Evolutionary conservation across 768 basidiomycete species (phyloP).

Genomic region (Rubroboletus satanas): DNA sequence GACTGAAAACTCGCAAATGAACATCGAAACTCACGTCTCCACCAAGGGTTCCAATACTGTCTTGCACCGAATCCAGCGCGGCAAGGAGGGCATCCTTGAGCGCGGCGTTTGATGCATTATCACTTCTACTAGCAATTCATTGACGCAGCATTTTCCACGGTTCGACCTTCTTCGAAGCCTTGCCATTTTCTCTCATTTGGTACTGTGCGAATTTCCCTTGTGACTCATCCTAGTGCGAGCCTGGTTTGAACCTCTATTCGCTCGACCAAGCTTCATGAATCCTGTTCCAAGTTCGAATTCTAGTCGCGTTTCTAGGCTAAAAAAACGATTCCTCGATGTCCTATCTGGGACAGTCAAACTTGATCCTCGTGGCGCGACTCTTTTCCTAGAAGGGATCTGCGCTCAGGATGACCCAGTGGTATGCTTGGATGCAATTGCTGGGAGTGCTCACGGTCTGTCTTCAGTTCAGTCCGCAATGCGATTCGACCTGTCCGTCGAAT

Average conservation of each 20-base stretch:
- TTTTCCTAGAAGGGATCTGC: constrained; percentile 48
- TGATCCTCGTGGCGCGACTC: constrained; percentile 15
- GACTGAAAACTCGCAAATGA: too few species aligned
- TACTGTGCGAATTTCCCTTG: background rate
- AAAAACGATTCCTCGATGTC: constrained; percentile 34
- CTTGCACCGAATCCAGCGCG: too few species aligned
- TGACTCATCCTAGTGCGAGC: background rate
- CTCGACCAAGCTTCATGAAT: background rate
- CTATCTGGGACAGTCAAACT: constrained; percentile 29
- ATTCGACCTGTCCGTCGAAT: constrained; percentile 27
- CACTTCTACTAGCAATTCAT: too few species aligned
- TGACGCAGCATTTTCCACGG: too few species aligned
- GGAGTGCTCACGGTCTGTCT: constrained; percentile 34
- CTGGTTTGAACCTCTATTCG: background rate
- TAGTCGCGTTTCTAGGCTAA: constrained; percentile 19
- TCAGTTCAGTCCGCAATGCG: constrained; percentile 40
- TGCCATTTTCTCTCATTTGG: too few species aligned
- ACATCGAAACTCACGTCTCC: too few species aligned
- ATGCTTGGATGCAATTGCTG: constrained; percentile 37
- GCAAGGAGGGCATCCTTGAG: too few species aligned
- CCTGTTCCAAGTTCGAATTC: background rate
- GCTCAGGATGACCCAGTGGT: constrained; percentile 35
- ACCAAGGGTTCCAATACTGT: too few species aligned
- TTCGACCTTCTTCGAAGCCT: too few species aligned
- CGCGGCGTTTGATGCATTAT: too few species aligned